Conservation (phyloP, 2,329 filamentous ascomycete genomes). For the Apiospora koreana region DNA sequence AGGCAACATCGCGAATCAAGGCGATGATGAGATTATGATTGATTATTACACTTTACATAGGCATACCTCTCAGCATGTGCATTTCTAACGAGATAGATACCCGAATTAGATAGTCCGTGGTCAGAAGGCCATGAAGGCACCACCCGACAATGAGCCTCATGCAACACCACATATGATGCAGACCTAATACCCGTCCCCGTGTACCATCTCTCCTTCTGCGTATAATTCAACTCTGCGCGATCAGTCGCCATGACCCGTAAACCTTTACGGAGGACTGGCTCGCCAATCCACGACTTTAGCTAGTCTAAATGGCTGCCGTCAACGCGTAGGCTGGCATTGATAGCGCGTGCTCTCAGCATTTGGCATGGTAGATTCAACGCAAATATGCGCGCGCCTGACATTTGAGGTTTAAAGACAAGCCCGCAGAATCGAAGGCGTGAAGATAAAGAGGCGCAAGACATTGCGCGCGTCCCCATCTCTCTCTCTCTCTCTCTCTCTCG, state of each 20-base stretch:
- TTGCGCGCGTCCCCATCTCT: no score
- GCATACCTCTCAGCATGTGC: slow-evolving; percentile 8
- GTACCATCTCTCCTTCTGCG: neutral
- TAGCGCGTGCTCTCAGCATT: neutral
- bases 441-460: no score
- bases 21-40: neutral
- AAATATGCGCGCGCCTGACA: no score
- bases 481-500: no score
- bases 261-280: neutral
- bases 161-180: neutral
- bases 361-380: neutral
- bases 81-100: neutral
- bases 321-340: neutral
- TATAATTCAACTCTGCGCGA: neutral
- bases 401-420: no score
- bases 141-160: neutral
- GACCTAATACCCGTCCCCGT: neutral
- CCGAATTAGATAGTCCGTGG: neutral
- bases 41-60: neutral
- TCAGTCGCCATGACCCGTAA: no score
- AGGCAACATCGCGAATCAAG: slow-evolving; percentile 9
- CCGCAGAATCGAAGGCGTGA: neutral
- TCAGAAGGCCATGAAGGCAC: neutral
- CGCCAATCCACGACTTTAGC: neutral
- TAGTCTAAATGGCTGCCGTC: neutral